phyloP scores from a whole-genome alignment of 2,329 filamentous ascomycete genomes.

The Colletotrichum paranaense region DNA sequence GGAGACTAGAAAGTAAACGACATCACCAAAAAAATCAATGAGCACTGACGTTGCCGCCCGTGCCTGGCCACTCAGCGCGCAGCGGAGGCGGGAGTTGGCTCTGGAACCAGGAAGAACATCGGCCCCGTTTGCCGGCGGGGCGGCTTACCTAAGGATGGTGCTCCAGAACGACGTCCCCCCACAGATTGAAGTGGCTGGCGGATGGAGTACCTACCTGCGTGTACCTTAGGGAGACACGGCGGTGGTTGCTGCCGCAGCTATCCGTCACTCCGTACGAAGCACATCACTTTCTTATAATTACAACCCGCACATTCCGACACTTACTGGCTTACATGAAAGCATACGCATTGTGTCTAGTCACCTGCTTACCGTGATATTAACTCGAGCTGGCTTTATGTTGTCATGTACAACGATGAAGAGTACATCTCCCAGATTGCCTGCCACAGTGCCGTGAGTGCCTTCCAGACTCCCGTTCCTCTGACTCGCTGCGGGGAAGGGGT shows the following conservation, averaged over 20 bases:
- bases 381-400: background rate
- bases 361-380: background rate
- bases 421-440: background rate
- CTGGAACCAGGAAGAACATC: conserved; percentile 32
- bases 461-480: background rate
- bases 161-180: background rate
- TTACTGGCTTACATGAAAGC: background rate
- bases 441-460: background rate
- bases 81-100: conserved; percentile 8
- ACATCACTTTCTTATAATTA: background rate
- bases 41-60: conserved; percentile 33
- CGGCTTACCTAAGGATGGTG: background rate
- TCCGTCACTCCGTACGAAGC: background rate
- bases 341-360: background rate
- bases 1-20: conserved; percentile 24
- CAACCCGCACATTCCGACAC: background rate
- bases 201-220: no score
- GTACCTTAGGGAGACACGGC: background rate
- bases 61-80: conserved; percentile 21
- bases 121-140: conserved; percentile 17
- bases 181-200: background rate
- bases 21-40: conserved; percentile 31
- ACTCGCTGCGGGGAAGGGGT: conserved; percentile 21
- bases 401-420: background rate
- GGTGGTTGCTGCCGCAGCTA: background rate